Conservation (phyloP, 176 grass and related monocot species). For the Dendrocalamus sinicus region DNA sequence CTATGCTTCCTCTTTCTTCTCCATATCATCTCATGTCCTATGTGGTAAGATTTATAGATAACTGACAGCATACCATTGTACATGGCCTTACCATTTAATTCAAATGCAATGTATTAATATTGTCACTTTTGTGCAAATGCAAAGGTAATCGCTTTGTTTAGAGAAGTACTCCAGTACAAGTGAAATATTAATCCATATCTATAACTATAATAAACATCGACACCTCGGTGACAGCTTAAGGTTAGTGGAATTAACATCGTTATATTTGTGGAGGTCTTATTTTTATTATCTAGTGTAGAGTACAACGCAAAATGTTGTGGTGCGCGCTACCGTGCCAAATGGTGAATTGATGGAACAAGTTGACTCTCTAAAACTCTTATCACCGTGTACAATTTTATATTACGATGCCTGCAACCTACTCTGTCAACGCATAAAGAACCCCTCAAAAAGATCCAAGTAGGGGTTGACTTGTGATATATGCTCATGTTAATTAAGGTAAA, state of each 20-base stretch:
- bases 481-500: background rate
- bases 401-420: background rate
- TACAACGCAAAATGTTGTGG: background rate
- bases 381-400: background rate
- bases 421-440: slow-evolving; percentile 8
- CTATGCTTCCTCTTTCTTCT: no score
- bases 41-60: no score
- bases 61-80: no score
- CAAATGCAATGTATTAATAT: background rate
- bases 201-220: background rate
- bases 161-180: background rate
- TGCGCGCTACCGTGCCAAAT: background rate
- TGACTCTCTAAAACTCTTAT: background rate
- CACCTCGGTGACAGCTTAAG: background rate
- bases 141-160: background rate
- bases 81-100: background rate
- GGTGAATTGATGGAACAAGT: background rate
- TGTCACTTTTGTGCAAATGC: background rate
- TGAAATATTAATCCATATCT: background rate
- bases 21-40: no score
- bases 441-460: background rate
- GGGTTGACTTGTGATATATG: background rate
- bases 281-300: background rate
- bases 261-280: background rate
- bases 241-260: background rate